These are phyloP conservation scores for Coemansia aciculifera DNA, from an alignment of 192 early-diverging fungal genomes.

Conservation along the genomic window DNA sequence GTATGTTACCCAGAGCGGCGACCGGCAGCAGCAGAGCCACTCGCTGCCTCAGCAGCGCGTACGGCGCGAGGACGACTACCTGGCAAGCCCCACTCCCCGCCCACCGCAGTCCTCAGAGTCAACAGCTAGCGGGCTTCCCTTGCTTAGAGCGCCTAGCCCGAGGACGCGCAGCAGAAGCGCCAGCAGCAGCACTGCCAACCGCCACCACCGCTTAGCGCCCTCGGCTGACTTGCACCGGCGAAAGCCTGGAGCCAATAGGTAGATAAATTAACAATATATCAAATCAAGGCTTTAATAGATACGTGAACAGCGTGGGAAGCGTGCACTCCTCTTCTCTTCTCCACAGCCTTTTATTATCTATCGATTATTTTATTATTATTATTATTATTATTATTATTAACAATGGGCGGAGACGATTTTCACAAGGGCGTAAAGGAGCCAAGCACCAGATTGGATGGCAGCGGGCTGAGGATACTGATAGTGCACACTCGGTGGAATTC, in stretches of 20 bases:
- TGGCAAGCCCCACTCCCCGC: conserved; percentile 22
- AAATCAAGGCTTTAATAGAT: background rate
- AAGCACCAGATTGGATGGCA: conserved; percentile 61
- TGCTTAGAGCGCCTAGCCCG: background rate
- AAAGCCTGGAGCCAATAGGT: background rate
- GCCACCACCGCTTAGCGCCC: background rate
- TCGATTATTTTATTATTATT: background rate
- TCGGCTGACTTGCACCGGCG: background rate
- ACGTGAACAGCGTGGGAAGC: background rate
- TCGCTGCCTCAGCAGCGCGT: background rate
- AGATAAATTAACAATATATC: background rate
- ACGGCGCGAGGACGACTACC: background rate
- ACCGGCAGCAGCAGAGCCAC: background rate
- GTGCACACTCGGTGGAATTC: conserved; percentile 97
- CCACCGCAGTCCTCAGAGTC: background rate
- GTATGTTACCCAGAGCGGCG: conserved; percentile 28
- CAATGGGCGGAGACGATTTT: conserved; percentile 59
- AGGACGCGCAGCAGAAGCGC: conserved; percentile 6
- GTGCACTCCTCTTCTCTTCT: background rate
- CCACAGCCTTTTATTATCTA: background rate
- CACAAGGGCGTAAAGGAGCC: conserved; percentile 73
- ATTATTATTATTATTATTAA: background rate
- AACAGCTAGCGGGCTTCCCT: background rate
- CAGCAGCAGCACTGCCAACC: background rate
- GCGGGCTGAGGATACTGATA: conserved; percentile 67